Base-by-base conservation (phyloP, 169 alveolate species). In the Cryptosporidium felis region DNA sequence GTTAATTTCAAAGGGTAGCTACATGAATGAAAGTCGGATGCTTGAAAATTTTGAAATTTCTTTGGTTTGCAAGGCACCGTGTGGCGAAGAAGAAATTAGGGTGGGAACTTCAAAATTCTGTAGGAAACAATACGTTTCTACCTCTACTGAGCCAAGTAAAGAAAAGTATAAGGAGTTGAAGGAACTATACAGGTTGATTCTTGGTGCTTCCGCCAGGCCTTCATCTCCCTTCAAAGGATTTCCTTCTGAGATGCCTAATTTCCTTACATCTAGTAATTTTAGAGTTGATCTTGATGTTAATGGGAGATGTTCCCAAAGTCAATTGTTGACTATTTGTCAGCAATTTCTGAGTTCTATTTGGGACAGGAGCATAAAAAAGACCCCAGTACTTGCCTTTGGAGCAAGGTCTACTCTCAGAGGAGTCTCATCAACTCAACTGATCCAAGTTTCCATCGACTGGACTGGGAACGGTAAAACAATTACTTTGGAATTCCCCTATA, bases 31-130 rank as follows among this genome's bases (percentile, higher is more conserved):
- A n/a, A n/a, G n/a, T n/a, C n/a, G n/a, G n/a, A n/a, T n/a, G n/a
- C n/a, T n/a, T n/a, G n/a, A n/a, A n/a, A n/a, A n/a, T n/a, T n/a
- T n/a, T n/a, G n/a, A n/a, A n/a, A n/a, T n/a, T n/a, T n/a, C n/a
- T n/a, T n/a, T n/a, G n/a, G n/a, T n/a, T 3, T 65, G 62, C 18
- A 21, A n/a, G n/a, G 21, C 18, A 4, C 81, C 59, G 9, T 14
- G 42, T 28, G 34, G 4, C 30, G 53, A 46, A 32, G 2, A 0
- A 36, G 62, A 46, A 9, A 14, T 65, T 5, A 3, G 26, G 12
- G 51, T 46, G 14, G 18, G 63, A 5, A 53, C 49, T 3, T 28
- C 62, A 2, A 44, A 44, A 1, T 65, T 65, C 61, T 65, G 81
- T 30, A 65, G 38, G 3, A 26, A 28, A 21, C 3, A 46, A 8